A percentile compares a stretch with the other conserved stretches of the same genome.
These are phyloP conservation scores for Phialocephala sp. DNA, from an alignment of 2,329 filamentous ascomycete genomes.

Conservation along the genomic window DNA sequence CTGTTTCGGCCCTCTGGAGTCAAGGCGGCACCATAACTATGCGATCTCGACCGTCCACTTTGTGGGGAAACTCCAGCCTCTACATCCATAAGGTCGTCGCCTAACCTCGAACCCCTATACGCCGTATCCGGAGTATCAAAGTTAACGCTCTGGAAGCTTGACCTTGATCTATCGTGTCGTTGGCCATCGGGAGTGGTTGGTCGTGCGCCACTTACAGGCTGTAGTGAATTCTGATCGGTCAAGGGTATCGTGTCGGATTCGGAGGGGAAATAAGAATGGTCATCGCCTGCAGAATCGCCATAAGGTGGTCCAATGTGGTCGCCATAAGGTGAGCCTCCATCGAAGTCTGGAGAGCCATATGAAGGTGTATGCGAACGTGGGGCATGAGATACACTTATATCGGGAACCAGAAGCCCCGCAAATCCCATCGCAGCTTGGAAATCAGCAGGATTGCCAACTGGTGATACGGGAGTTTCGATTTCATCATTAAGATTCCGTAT, in stretches of 20 bases:
- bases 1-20: slow-evolving; percentile 53
- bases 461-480: slow-evolving; percentile 35
- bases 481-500: slow-evolving; percentile 29
- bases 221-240: slow-evolving; percentile 59
- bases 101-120: slow-evolving; percentile 54
- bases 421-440: slow-evolving; percentile 44
- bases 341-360: slow-evolving; percentile 38
- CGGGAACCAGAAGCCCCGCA: slow-evolving; percentile 43
- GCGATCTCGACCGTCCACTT: slow-evolving; percentile 52
- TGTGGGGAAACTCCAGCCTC: slow-evolving; percentile 58
- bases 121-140: slow-evolving; percentile 49
- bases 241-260: slow-evolving; percentile 65
- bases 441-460: slow-evolving; percentile 40
- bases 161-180: slow-evolving; percentile 52
- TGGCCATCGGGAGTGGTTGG: slow-evolving; percentile 46
- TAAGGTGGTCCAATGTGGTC: slow-evolving; percentile 18
- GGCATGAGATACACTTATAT: slow-evolving; percentile 41
- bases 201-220: slow-evolving; percentile 58
- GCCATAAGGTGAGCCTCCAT: slow-evolving; percentile 37
- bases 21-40: slow-evolving; percentile 63
- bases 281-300: slow-evolving; percentile 26
- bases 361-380: slow-evolving; percentile 31
- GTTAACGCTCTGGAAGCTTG: slow-evolving; percentile 58
- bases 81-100: slow-evolving; percentile 64
- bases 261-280: slow-evolving; percentile 43